Percentiles rank a stretch among this genome's conserved stretches.
Conservation (phyloP, 2,329 filamentous ascomycete genomes). For the Incumbomyces lentus region DNA sequence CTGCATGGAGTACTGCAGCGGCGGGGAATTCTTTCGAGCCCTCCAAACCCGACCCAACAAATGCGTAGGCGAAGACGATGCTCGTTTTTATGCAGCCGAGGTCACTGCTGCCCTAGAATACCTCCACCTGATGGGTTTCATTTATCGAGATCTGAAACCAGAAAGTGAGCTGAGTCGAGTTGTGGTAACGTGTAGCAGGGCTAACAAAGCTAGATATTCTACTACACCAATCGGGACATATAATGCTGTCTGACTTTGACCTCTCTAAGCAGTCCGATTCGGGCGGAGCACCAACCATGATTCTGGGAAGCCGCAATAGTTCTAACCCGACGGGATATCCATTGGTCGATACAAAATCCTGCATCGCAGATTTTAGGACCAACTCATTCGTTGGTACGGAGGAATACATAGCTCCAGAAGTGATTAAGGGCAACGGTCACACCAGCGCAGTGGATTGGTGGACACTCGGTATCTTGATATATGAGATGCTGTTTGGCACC, state of each 20-base stretch:
- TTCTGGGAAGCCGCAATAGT: slow-evolving; percentile 73
- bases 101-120: slow-evolving; percentile 95
- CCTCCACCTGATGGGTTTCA: slow-evolving; percentile 97
- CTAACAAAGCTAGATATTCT: slow-evolving; percentile 67
- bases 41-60: slow-evolving; percentile 94
- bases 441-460: slow-evolving; percentile 99
- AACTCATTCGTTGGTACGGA: slow-evolving; percentile 98
- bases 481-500: slow-evolving; percentile 97
- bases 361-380: slow-evolving; percentile 94
- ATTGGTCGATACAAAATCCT: slow-evolving; percentile 97
- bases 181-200: slow-evolving; percentile 6
- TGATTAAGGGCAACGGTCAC: slow-evolving; percentile 96
- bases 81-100: slow-evolving; percentile 92
- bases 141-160: slow-evolving; percentile 94
- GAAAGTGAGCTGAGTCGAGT: slow-evolving; percentile 59
- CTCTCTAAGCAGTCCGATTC: slow-evolving; percentile 94
- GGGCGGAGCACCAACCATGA: slow-evolving; percentile 95
- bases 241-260: slow-evolving; percentile 99
- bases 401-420: slow-evolving; percentile 96
- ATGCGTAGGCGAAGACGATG: slow-evolving; percentile 93
- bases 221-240: slow-evolving; percentile 96
- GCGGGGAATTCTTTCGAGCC: slow-evolving; percentile 95
- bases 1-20: slow-evolving; percentile 99
- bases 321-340: slow-evolving; percentile 77
- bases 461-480: slow-evolving; percentile 93